Evolutionary conservation across 139 green algal species (phyloP).

Genomic region (Mesostigma viride): DNA sequence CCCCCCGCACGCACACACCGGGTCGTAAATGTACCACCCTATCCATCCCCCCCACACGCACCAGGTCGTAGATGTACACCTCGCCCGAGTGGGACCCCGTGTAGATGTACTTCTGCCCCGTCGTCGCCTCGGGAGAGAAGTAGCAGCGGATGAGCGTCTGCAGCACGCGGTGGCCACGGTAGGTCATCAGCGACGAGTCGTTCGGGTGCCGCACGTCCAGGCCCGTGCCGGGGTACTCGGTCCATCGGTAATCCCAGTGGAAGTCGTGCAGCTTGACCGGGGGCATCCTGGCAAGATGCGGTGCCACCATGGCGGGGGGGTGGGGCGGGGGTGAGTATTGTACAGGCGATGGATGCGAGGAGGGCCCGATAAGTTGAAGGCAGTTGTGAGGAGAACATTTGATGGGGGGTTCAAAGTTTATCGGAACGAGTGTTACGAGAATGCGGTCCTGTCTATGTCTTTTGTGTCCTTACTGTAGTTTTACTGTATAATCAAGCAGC

Average conservation of each 20-base stretch:
- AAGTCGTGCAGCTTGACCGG: conserved; percentile 1
- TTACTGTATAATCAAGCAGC: no score
- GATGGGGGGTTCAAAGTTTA: conserved; percentile 2
- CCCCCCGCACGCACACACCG: no score
- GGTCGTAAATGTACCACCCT: no score
- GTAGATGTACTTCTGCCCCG: conserved; percentile 86
- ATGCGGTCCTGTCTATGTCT: no score
- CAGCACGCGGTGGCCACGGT: conserved; percentile 69
- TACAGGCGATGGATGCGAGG: no score
- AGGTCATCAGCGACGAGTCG: conserved; percentile 74
- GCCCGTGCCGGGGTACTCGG: conserved; percentile 58
- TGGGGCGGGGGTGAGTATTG: not conserved
- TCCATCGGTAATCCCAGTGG: conserved; percentile 73
- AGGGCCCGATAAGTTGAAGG: no score
- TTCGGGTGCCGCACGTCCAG: conserved; percentile 62
- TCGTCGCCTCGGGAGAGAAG: conserved; percentile 48
- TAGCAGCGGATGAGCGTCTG: conserved; percentile 88
- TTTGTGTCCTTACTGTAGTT: no score
- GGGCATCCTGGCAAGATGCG: no score
- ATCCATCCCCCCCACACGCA: no score
- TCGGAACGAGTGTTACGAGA: no score
- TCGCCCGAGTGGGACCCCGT: conserved; percentile 53
- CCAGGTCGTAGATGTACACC: conserved; percentile 68
- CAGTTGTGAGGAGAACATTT: not conserved
- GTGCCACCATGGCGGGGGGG: no score